Base-by-base conservation (phyloP, 306 rosid genomes). In the Chamaecrista fasciculata region DNA sequence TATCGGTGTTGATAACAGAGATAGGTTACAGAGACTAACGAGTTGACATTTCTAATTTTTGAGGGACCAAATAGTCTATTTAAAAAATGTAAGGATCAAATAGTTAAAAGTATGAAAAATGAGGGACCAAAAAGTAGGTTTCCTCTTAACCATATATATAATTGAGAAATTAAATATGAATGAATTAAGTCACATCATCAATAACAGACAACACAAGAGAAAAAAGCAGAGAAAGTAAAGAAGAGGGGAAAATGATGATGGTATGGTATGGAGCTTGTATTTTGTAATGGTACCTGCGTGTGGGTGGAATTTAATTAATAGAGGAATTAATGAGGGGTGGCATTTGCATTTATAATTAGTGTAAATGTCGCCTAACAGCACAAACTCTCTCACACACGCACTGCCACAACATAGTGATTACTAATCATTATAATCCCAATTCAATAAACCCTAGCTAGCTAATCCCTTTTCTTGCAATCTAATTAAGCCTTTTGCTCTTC, bases 381-480 rank as follows among this genome's bases (percentile, higher is more conserved):
- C 48, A 80, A 18, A 67, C 78, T 67, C 78, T 67, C 67, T 16
- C 81, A 68, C 73, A 78, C 19, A 37, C 79, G 71, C 29, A 74
- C 33, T 44, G 70, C 40, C 28, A 82, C 71, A 62, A 68, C 83
- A 70, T 24, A 73, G 76, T 83, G 73, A 87, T 81, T 83, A 59
- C 86, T 60, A 74, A 87, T 87, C 74, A 90, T 87, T 34, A 34
- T 34, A 25, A 70, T 16, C 10, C 20, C 63, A 16, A 49, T 76
- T 60, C 69, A 52, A 75, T 59, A 31, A 26, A 8, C 36, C 51
- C 67, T 78, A 2, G 4, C 7, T 2, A 7, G 10, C 46, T 47
- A n/a, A n/a, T n/a, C n/a, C 51, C 90, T 75, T 89, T 73, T 76
- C 83, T 83, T 86, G 74, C 80, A 76, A 77, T 72, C 83, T 56